Evolutionary conservation across 1,284 basidiomycete species (phyloP).

Genomic region (Ustilago cynodontis): DNA sequence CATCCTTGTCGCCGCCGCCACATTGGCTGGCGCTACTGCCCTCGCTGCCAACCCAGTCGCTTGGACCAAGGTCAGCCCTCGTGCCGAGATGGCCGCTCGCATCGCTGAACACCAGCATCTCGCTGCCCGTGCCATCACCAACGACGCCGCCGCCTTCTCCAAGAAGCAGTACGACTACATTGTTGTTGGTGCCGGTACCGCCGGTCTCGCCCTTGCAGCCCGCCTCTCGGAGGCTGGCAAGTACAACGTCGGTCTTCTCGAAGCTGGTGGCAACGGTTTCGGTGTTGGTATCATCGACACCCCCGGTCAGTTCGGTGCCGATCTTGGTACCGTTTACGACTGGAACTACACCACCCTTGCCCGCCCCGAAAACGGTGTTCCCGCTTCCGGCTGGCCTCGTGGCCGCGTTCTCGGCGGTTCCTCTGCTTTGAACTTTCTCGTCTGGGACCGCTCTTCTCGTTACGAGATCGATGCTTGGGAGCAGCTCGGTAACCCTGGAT

Average conservation of each 20-base stretch:
- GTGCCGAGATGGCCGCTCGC: slow-evolving; percentile 45
- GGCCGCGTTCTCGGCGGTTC: slow-evolving; percentile 69
- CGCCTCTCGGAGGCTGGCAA: slow-evolving; percentile 60
- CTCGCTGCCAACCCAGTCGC: slow-evolving; percentile 48
- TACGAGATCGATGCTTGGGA: slow-evolving; percentile 68
- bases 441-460: slow-evolving; percentile 67
- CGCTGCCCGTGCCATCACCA: slow-evolving; percentile 47
- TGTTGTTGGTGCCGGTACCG: slow-evolving; percentile 75
- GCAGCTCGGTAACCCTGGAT: slow-evolving; percentile 59
- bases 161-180: slow-evolving; percentile 66
- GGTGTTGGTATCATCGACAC: slow-evolving; percentile 56
- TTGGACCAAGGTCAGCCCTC: slow-evolving; percentile 49
- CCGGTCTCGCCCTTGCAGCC: slow-evolving; percentile 57
- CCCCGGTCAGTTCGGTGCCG: slow-evolving; percentile 59
- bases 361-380: slow-evolving; percentile 42
- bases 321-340: slow-evolving; percentile 55
- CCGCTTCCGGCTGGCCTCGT: slow-evolving; percentile 57
- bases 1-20: slow-evolving; percentile 37
- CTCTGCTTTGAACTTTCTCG: slow-evolving; percentile 70
- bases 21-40: slow-evolving; percentile 24
- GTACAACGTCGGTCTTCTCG: slow-evolving; percentile 63
- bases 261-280: slow-evolving; percentile 57
- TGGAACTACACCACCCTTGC: slow-evolving; percentile 60
- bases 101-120: slow-evolving; percentile 34
- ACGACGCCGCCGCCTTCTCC: slow-evolving; percentile 35